Evolutionary conservation across 2,329 filamentous ascomycete species (phyloP).

Genomic region (Colletotrichum viniferum): DNA sequence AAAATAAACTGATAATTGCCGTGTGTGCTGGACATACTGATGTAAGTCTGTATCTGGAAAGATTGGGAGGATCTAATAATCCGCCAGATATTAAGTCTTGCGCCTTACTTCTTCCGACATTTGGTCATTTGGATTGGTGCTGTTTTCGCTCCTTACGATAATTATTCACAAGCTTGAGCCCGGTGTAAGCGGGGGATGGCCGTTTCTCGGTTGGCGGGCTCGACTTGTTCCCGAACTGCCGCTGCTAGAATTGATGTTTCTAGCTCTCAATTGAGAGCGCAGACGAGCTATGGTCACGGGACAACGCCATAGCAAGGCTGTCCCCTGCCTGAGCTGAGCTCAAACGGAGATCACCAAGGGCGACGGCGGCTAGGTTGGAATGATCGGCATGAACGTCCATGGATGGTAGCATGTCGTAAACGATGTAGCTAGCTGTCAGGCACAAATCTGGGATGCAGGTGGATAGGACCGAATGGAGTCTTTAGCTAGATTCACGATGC

Average conservation of each 20-base stretch:
- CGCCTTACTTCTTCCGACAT: neutral
- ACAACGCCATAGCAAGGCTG: neutral
- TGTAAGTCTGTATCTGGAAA: neutral
- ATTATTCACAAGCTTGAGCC: neutral
- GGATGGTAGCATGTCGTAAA: neutral
- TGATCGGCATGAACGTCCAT: neutral
- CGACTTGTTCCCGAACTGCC: neutral
- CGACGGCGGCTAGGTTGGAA: neutral
- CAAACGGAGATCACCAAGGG: neutral
- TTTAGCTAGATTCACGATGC: neutral
- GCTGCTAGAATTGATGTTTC: neutral
- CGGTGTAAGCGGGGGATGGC: neutral
- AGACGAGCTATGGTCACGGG: neutral
- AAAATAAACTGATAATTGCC: neutral
- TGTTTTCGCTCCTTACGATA: neutral
- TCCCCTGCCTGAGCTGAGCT: neutral
- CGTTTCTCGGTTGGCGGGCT: neutral
- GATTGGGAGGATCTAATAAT: neutral
- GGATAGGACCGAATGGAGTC: neutral
- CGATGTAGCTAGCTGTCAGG: neutral
- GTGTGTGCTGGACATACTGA: fast-evolving
- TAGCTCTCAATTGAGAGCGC: neutral
- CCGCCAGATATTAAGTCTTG: neutral
- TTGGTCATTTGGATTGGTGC: neutral
- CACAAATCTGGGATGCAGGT: neutral